A percentile compares a stretch with the other conserved stretches of the same genome.
phyloP scores from a whole-genome alignment of 345 rosid species.

The Stellera chamaejasme region DNA sequence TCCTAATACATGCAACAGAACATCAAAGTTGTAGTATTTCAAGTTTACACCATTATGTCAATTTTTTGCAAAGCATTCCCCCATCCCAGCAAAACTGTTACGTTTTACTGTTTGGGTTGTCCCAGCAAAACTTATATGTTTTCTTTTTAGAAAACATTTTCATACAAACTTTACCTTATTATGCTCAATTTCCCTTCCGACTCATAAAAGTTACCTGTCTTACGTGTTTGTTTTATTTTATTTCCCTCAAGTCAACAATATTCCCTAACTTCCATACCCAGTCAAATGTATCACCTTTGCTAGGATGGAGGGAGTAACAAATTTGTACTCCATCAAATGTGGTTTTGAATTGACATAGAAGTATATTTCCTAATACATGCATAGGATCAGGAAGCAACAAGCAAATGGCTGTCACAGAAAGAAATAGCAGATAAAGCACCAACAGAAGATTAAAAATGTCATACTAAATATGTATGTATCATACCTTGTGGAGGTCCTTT shows the following conservation, averaged over 20 bases:
- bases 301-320: background rate
- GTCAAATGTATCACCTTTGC: no score
- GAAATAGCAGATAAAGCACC: background rate
- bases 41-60: no score
- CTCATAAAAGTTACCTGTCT: no score
- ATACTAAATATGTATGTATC: background rate
- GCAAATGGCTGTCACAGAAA: background rate
- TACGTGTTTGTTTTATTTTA: no score
- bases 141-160: background rate
- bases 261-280: no score
- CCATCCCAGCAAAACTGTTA: background rate
- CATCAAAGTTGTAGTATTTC: constrained; percentile 7
- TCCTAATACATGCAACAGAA: constrained; percentile 1
- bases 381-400: background rate
- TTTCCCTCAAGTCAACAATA: no score
- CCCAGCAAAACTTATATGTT: background rate
- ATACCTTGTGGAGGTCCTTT: constrained; percentile 40
- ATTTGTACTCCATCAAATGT: background rate
- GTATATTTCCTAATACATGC: background rate
- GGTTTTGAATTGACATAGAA: background rate
- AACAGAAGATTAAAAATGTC: background rate
- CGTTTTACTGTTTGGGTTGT: background rate
- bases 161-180: background rate
- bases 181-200: no score
- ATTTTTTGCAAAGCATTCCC: no score